Base-by-base conservation (phyloP, 208 protist species). In the Wallacemonas sp. region DNA sequence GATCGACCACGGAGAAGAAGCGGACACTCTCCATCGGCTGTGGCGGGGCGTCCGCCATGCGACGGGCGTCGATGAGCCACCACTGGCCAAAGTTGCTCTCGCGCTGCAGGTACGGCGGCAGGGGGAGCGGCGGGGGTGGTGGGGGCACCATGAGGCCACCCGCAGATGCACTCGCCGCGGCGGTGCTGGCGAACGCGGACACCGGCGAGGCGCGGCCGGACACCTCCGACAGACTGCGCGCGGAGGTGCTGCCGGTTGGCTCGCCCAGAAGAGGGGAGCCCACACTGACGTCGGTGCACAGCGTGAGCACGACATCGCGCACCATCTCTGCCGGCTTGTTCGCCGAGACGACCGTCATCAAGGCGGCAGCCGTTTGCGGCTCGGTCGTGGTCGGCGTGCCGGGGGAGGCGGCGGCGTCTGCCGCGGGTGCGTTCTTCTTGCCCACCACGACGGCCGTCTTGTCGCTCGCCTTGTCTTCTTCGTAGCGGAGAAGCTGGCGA, bases 1-100 rank as follows among this genome's bases (percentile, higher is more conserved):
- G 78, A 55, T 89, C 80, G 2, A 89, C 72, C 23, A 74, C 59
- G 39, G 91, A 86, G 66, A 93, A 92, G 66, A 93, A 90, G 26
- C 84, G 81, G n/a, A 96, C 83, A 46, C 22, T 59, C 5, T 59
- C 52, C 4, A 59, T 14, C 14, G 26, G 25, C 12, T 70, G 50
- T 5, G 39, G 38, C 31, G 4, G 36, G 59, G 44, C 67, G 41
- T 32, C 42, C 1, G 44, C 31, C 68, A 79, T 55, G 12, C 74
- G 67, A 8, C 50, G 45, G 26, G 65, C 68, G 49, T 75, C 74
- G 18, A 79, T 36, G 26, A 75, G 74, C n/a, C 70, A 69, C 74
- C 74, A 74, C 57, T 79, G 59, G n/a, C 68, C 74, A 3, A 75
- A 18, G 59, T 2, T 28, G 29, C 61, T 75, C 68, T 57, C 62